Conservation (phyloP, 192 early-diverging fungal genomes). For the Gorgonomyces haynaldii region DNA sequence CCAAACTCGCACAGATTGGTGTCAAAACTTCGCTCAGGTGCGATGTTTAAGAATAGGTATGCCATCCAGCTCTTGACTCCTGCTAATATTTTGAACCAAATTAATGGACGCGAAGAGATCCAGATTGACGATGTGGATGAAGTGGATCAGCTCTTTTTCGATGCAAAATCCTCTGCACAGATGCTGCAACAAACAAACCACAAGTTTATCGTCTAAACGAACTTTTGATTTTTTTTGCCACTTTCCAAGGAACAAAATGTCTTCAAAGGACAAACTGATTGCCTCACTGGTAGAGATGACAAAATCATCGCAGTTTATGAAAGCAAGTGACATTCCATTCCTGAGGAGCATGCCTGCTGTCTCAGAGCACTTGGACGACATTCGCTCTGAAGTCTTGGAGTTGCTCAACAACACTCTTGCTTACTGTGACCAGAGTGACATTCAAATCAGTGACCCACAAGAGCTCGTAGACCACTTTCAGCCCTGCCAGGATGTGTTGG, state of each 20-base stretch:
- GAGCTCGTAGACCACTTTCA: conserved; percentile 44
- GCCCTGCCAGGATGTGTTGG: conserved; percentile 60
- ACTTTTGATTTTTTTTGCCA: background rate
- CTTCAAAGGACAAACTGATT: conserved; percentile 8
- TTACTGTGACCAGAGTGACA: conserved; percentile 6
- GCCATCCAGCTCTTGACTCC: conserved; percentile 93
- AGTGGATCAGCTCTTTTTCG: conserved; percentile 73
- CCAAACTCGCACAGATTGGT: conserved; percentile 80
- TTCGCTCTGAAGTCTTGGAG: conserved; percentile 9
- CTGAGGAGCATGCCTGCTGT: conserved; percentile 11
- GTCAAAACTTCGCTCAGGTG: conserved; percentile 88
- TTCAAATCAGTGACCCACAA: background rate
- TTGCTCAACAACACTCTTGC: conserved; percentile 15
- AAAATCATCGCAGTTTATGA: conserved; percentile 14
- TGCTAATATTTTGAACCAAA: conserved; percentile 71
- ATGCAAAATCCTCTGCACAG: conserved; percentile 72
- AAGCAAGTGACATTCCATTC: conserved; percentile 19
- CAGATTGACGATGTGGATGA: conserved; percentile 79
- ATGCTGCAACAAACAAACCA: conserved; percentile 44
- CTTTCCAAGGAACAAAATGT: background rate
- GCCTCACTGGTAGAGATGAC: conserved; percentile 10
- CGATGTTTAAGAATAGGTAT: conserved; percentile 40
- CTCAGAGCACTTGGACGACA: conserved; percentile 3
- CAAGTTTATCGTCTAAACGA: conserved; percentile 26
- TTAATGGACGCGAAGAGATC: conserved; percentile 75